phyloP scores from a whole-genome alignment of 176 grass and related monocot genomes.

The Carex kokanica region DNA sequence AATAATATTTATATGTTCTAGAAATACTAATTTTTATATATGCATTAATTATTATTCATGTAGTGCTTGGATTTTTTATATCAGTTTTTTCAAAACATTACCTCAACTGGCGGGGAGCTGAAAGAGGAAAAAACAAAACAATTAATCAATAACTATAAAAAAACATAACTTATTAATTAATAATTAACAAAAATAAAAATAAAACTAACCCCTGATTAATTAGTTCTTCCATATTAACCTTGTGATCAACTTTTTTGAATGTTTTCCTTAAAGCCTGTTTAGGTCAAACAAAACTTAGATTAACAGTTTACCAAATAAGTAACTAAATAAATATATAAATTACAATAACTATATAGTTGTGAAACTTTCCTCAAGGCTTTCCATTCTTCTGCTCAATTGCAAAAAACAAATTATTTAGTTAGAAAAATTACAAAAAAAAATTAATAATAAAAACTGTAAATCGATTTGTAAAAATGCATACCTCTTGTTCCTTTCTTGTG shows the following conservation, averaged over 20 bases:
- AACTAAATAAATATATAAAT: background rate
- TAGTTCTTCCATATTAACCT: background rate
- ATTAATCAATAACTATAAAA: background rate
- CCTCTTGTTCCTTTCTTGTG: slow-evolving; percentile 18
- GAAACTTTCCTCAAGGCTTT: slow-evolving; percentile 9
- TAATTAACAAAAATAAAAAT: background rate
- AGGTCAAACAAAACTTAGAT: background rate
- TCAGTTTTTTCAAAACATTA: background rate
- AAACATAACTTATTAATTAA: background rate
- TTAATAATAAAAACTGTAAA: background rate
- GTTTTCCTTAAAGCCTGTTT: slow-evolving; percentile 27
- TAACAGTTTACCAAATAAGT: background rate
- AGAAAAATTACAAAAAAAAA: background rate
- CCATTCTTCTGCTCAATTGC: slow-evolving; percentile 1
- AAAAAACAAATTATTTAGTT: background rate
- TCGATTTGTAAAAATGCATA: background rate
- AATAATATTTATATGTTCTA: background rate
- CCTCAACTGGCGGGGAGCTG: slow-evolving; percentile 7
- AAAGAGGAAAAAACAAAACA: background rate
- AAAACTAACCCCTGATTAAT: slow-evolving; percentile 6
- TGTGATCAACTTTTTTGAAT: slow-evolving; percentile 15
- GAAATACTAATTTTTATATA: too few relatives aligned
- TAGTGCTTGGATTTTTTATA: background rate
- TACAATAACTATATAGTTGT: too few relatives aligned
- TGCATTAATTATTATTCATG: background rate